phyloP scores from a whole-genome alignment of 352 stramenopile species.

The Globisporangium irregulare region DNA sequence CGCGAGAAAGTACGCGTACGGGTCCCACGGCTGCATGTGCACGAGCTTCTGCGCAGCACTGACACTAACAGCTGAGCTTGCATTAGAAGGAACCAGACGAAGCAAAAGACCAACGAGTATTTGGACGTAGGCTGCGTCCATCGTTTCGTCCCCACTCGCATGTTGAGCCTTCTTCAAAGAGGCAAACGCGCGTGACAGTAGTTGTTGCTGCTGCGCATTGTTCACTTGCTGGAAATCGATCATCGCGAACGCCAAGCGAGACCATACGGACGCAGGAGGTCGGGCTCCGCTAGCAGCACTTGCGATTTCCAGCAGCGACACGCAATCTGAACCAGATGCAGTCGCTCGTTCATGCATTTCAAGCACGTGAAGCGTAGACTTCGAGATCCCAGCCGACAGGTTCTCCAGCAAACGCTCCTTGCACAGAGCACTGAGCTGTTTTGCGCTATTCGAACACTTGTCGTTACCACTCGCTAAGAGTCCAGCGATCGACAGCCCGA shows the following conservation, averaged over 20 bases:
- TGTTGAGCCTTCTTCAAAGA: not conserved
- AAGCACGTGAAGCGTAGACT: slow-evolving; percentile 26
- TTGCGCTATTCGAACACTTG: slow-evolving; percentile 12
- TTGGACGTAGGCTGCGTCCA: slow-evolving; percentile 30
- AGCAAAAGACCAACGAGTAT: slow-evolving; percentile 25
- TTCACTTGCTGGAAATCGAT: slow-evolving; percentile 33
- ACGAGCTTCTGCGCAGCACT: slow-evolving; percentile 49
- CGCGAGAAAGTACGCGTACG: slow-evolving; percentile 49
- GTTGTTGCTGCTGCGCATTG: not conserved
- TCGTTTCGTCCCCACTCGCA: slow-evolving; percentile 18
- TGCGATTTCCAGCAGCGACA: slow-evolving; percentile 27
- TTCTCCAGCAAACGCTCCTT: slow-evolving; percentile 30
- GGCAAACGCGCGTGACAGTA: not conserved
- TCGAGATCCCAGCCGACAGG: not conserved
- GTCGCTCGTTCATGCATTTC: slow-evolving; percentile 39
- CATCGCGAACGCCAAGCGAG: slow-evolving; percentile 30
- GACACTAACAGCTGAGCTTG: slow-evolving; percentile 8
- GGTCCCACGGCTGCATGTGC: slow-evolving; percentile 56
- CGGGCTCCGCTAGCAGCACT: slow-evolving; percentile 17
- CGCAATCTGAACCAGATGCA: slow-evolving; percentile 19
- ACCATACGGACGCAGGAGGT: slow-evolving; percentile 19
- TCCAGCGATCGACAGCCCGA: slow-evolving; percentile 38
- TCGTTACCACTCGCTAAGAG: slow-evolving; percentile 19
- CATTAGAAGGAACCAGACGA: slow-evolving; percentile 24
- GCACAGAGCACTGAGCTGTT: slow-evolving; percentile 19